Evolutionary conservation across 192 early-diverging fungal genomes (phyloP).

Genomic region (Umbelopsis vinacea): DNA sequence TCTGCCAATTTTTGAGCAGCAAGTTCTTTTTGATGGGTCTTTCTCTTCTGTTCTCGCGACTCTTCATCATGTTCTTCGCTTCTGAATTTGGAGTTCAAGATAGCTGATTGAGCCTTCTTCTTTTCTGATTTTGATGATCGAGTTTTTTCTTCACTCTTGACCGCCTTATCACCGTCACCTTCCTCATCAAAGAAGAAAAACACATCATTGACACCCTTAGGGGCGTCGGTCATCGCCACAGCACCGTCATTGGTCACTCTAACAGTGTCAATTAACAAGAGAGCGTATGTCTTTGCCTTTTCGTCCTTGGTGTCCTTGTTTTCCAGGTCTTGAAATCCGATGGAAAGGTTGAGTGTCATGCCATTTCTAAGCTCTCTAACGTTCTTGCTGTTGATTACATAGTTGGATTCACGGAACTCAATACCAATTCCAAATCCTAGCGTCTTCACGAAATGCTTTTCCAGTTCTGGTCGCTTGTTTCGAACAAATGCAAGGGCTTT

Average conservation of each 20-base stretch:
- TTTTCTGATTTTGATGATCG: conserved; percentile 25
- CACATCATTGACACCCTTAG: conserved; percentile 54
- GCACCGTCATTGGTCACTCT: conserved; percentile 70
- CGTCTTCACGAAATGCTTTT: conserved; percentile 83
- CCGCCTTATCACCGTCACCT: conserved; percentile 25
- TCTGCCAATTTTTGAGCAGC: conserved; percentile 74
- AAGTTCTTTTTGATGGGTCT: conserved; percentile 89
- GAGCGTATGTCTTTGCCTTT: conserved; percentile 79
- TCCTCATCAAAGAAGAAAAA: conserved; percentile 51
- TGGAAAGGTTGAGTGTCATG: conserved; percentile 84
- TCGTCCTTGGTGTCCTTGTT: conserved; percentile 76
- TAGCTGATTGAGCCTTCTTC: conserved; percentile 60
- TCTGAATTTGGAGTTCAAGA: conserved; percentile 78
- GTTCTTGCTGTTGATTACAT: conserved; percentile 77
- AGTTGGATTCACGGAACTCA: conserved; percentile 89
- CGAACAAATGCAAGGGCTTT: conserved; percentile 71
- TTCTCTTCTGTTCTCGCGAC: conserved; percentile 73
- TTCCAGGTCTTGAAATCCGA: conserved; percentile 86
- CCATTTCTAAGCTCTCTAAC: conserved; percentile 67
- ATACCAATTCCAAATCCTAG: conserved; percentile 93
- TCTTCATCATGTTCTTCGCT: conserved; percentile 83
- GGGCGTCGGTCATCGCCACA: conserved; percentile 65
- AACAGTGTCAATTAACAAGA: conserved; percentile 83
- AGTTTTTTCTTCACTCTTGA: neutral
- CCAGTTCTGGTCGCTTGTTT: conserved; percentile 83